Conservation (phyloP, 2,329 filamentous ascomycete species). For the Daldinia eschscholtzii region DNA sequence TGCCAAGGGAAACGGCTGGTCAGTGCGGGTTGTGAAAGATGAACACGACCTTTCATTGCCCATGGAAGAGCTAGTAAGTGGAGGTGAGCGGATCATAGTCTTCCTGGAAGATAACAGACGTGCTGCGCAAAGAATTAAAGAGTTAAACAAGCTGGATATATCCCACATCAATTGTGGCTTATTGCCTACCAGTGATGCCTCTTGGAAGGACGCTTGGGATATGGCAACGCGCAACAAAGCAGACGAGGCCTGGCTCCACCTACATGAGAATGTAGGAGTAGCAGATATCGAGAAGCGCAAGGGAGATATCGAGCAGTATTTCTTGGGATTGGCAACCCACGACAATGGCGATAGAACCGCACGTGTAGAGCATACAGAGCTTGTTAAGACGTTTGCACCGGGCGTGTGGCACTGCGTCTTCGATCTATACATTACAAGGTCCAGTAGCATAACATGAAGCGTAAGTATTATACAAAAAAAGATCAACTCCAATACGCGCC, state of each 20-base stretch:
- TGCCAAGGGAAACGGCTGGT: constrained; percentile 76
- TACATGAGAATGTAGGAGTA: constrained; percentile 75
- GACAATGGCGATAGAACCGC: constrained; percentile 44
- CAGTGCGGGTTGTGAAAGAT: constrained; percentile 65
- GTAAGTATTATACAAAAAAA: constrained; percentile 14
- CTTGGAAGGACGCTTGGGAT: constrained; percentile 66
- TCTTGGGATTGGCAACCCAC: constrained; percentile 55
- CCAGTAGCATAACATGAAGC: constrained; percentile 43
- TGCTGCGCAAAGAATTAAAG: constrained; percentile 60
- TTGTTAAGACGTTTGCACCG: constrained; percentile 77
- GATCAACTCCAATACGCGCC: constrained; percentile 15
- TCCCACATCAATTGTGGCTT: constrained; percentile 75
- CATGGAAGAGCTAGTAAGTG: constrained; percentile 53
- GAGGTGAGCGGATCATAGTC: constrained; percentile 70
- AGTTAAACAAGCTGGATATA: constrained; percentile 58
- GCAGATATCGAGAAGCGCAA: constrained; percentile 63
- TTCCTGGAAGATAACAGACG: constrained; percentile 76
- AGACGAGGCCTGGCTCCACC: constrained; percentile 68
- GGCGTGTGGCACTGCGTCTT: constrained; percentile 79
- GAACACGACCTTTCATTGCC: constrained; percentile 55
- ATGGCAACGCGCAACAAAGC: constrained; percentile 53
- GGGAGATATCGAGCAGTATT: constrained; percentile 62
- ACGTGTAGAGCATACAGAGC: constrained; percentile 68
- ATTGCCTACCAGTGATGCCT: constrained; percentile 67
- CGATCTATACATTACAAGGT: constrained; percentile 66